These are phyloP conservation scores for Isatis tinctoria DNA, from an alignment of 345 rosid genomes.

Conservation along the genomic window DNA sequence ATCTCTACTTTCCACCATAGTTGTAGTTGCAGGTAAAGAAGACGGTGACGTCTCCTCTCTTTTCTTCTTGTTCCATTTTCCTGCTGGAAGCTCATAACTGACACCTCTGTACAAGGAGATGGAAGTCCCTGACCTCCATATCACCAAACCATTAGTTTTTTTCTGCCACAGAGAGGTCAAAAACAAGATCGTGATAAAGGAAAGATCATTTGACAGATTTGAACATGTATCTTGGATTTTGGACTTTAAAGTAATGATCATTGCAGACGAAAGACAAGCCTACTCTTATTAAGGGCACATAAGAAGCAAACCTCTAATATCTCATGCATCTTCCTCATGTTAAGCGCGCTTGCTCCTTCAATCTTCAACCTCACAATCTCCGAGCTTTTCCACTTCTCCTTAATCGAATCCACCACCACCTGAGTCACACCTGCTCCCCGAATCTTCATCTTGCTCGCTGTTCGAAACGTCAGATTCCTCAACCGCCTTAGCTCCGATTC, in stretches of 20 bases:
- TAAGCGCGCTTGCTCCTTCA: conserved; percentile 85
- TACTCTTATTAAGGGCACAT: not conserved
- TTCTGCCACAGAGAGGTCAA: conserved; percentile 40
- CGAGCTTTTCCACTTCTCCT: conserved; percentile 63
- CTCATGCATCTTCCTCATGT: conserved; percentile 90
- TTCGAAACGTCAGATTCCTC: conserved; percentile 68
- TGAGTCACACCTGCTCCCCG: conserved; percentile 68
- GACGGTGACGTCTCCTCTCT: conserved; percentile 37
- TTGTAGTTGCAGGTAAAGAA: conserved; percentile 32
- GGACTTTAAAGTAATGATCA: not conserved
- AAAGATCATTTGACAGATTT: not conserved
- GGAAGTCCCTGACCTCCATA: conserved; percentile 93
- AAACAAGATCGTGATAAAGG: not conserved
- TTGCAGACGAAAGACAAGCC: conserved; percentile 5
- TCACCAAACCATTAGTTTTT: conserved; percentile 92
- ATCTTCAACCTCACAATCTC: conserved; percentile 87
- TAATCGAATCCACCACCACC: conserved; percentile 63
- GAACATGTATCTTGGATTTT: not conserved
- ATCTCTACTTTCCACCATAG: conserved; percentile 10
- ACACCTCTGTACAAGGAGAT: conserved; percentile 83
- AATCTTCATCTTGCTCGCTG: conserved; percentile 52
- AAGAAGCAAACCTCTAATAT: conserved; percentile 72
- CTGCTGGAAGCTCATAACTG: conserved; percentile 67
- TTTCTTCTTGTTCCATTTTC: conserved; percentile 47
- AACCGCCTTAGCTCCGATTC: conserved; percentile 76